Percentiles rank a stretch among this genome's conserved stretches.
These are phyloP conservation scores for Apiotrichum siamense DNA, from an alignment of 1,284 basidiomycete species.

Conservation along the genomic window DNA sequence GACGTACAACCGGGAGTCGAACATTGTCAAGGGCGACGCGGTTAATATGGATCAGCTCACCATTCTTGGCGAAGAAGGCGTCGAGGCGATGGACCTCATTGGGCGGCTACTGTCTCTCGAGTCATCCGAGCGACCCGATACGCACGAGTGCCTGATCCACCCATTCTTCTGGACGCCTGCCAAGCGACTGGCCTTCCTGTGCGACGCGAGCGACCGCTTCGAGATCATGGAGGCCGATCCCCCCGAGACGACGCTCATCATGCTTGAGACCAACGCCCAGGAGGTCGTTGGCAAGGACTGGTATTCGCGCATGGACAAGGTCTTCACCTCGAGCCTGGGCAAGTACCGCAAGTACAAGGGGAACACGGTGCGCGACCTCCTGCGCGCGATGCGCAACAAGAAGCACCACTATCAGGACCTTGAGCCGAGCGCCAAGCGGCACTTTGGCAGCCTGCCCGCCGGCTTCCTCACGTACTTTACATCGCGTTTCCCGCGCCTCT, in stretches of 20 bases:
- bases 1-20: constrained; percentile 81
- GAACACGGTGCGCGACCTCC: constrained; percentile 78
- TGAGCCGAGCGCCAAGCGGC: constrained; percentile 78
- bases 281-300: constrained; percentile 78
- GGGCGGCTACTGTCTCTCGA: constrained; percentile 67
- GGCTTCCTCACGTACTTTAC: constrained; percentile 93
- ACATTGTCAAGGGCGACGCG: constrained; percentile 76
- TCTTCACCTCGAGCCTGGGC: constrained; percentile 87
- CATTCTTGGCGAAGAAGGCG: constrained; percentile 81
- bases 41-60: constrained; percentile 61
- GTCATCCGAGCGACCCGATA: constrained; percentile 74
- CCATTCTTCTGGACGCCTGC: constrained; percentile 95
- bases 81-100: constrained; percentile 76
- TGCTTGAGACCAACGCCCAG: constrained; percentile 65
- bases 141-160: constrained; percentile 75
- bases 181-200: constrained; percentile 81
- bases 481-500: constrained; percentile 77
- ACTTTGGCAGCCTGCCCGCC: constrained; percentile 81
- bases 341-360: constrained; percentile 97
- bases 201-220: constrained; percentile 94
- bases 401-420: constrained; percentile 94
- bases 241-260: constrained; percentile 65
- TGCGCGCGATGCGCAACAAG: constrained; percentile 94
- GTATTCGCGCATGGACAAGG: constrained; percentile 76
- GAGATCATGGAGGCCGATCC: constrained; percentile 96